Evolutionary conservation across 805 yeast species (phyloP).

Genomic region (Yamadazyma sp.): DNA sequence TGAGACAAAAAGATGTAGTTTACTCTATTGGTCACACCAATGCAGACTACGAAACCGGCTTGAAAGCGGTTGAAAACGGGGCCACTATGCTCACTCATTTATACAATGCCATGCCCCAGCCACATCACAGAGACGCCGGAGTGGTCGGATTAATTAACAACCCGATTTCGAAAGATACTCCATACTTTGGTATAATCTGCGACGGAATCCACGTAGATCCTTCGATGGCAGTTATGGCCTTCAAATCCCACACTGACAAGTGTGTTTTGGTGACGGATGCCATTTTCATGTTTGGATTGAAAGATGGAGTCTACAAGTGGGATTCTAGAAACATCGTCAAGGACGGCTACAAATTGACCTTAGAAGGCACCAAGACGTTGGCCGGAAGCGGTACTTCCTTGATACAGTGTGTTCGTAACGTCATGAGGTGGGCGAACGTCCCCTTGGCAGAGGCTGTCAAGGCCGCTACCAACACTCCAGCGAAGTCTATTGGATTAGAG

Average conservation of each 20-base stretch:
- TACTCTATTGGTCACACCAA: constrained; percentile 51
- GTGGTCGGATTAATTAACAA: constrained; percentile 48
- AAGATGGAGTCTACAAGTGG: constrained; percentile 58
- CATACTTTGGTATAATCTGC: constrained; percentile 54
- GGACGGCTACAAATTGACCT: constrained; percentile 44
- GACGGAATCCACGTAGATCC: constrained; percentile 65
- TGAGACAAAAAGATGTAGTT: constrained; percentile 32
- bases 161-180: constrained; percentile 29
- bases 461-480: constrained; percentile 56
- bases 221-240: constrained; percentile 49
- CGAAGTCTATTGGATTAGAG: constrained; percentile 45
- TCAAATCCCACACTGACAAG: constrained; percentile 51
- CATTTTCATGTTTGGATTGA: constrained; percentile 55
- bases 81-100: constrained; percentile 62
- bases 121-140: constrained; percentile 60
- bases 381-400: constrained; percentile 64
- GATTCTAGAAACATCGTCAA: constrained; percentile 48
- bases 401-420: constrained; percentile 50
- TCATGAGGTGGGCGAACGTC: constrained; percentile 49
- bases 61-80: constrained; percentile 49
- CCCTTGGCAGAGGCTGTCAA: constrained; percentile 53
- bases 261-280: constrained; percentile 60
- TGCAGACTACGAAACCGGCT: constrained; percentile 38
- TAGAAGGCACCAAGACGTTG: constrained; percentile 55
- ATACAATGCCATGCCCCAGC: constrained; percentile 63